phyloP scores from a whole-genome alignment of 1,139 yeast species.

The Lodderomyces beijingensis region DNA sequence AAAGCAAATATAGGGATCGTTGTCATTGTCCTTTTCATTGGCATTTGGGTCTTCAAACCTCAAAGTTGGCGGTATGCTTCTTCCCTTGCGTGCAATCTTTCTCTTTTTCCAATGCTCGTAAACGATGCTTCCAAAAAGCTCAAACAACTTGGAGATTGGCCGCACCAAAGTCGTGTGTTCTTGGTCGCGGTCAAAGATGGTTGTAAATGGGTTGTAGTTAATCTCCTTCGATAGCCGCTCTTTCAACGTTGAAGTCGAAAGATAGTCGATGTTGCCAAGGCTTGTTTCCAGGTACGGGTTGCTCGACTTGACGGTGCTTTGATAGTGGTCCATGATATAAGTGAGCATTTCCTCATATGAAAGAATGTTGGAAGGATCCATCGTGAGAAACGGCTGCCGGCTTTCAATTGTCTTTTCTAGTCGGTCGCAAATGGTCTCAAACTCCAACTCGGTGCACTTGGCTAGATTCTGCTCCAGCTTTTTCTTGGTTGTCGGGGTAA shows the following conservation, averaged over 20 bases:
- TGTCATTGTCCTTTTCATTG: slow-evolving; percentile 80
- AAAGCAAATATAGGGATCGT: slow-evolving; percentile 93
- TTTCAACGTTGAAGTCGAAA: slow-evolving; percentile 35
- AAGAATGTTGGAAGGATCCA: slow-evolving; percentile 77
- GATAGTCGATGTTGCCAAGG: slow-evolving; percentile 30
- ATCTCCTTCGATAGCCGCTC: slow-evolving; percentile 39
- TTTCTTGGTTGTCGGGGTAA: slow-evolving; percentile 20
- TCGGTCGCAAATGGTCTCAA: slow-evolving; percentile 71
- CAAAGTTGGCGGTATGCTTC: slow-evolving; percentile 65
- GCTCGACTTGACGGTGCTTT: slow-evolving; percentile 22
- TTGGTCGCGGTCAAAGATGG: slow-evolving; percentile 49
- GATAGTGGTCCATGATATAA: slow-evolving; percentile 36
- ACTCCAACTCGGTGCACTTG: slow-evolving; percentile 71
- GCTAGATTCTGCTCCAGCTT: slow-evolving; percentile 17
- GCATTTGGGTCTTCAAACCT: slow-evolving; percentile 78
- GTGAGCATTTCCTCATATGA: slow-evolving; percentile 64
- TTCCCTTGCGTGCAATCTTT: slow-evolving; percentile 68
- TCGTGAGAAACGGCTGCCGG: slow-evolving; percentile 81
- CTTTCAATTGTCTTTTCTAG: slow-evolving; percentile 72
- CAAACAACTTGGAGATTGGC: slow-evolving; percentile 50
- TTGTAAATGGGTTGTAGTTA: slow-evolving; percentile 36
- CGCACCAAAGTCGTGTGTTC: slow-evolving; percentile 26
- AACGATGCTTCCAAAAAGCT: slow-evolving; percentile 59
- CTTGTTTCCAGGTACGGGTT: slow-evolving; percentile 24
- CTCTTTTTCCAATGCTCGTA: slow-evolving; percentile 83